Percentiles rank a stretch among this genome's conserved stretches.
Evolutionary conservation across 768 basidiomycete genomes (phyloP).

Genomic region (Tricholoma sp.): DNA sequence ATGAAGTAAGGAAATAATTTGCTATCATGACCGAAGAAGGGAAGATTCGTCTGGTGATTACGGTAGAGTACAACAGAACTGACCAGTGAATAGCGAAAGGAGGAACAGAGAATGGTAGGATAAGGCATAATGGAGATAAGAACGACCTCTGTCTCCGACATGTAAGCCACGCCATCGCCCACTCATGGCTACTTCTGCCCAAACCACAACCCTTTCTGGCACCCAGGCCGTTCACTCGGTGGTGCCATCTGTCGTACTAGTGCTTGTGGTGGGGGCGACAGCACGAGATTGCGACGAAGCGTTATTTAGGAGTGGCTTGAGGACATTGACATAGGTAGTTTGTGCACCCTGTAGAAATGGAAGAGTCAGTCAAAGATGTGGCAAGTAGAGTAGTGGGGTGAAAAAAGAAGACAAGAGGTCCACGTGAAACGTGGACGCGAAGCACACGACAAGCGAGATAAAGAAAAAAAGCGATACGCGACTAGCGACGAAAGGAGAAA

Average conservation of each 20-base stretch:
- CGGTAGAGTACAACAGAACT: not conserved
- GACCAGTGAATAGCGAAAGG: not conserved
- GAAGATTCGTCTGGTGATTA: not conserved
- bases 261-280: slow-evolving; percentile 42
- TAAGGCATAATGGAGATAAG: not conserved
- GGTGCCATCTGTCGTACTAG: slow-evolving; percentile 45
- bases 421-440: not conserved
- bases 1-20: not conserved
- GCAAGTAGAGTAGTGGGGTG: not conserved
- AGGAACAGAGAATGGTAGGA: not conserved
- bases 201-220: not conserved
- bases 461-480: not conserved
- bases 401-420: not conserved
- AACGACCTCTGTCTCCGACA: not conserved
- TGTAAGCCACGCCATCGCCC: not conserved
- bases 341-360: slow-evolving; percentile 67
- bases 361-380: not conserved
- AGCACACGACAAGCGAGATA: slow-evolving; percentile 12
- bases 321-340: slow-evolving; percentile 64
- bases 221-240: slow-evolving; percentile 3
- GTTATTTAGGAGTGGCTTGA: slow-evolving; percentile 79
- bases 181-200: not conserved
- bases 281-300: slow-evolving; percentile 39
- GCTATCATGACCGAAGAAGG: not conserved
- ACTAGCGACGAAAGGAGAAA: slow-evolving; percentile 8